phyloP scores from a whole-genome alignment of 352 stramenopile species.

The Phytophthora tentaculata region DNA sequence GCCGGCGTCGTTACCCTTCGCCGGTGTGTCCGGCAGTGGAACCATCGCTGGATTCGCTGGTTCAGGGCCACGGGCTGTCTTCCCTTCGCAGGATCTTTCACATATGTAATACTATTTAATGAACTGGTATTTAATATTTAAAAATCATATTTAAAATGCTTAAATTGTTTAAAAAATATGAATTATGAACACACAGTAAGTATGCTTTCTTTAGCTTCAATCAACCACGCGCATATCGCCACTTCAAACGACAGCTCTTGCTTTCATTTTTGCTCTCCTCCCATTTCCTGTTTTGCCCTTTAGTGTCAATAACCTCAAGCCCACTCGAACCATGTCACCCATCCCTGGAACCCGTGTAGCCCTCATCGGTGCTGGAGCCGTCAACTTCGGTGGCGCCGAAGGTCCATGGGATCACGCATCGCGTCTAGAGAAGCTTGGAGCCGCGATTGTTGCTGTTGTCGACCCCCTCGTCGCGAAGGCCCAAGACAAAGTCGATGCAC shows the following conservation, averaged over 20 bases:
- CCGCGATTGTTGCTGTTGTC: conserved; percentile 37
- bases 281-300: conserved; percentile 31
- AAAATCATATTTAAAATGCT: too few species aligned
- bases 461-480: conserved; percentile 41
- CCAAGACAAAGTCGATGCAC: conserved; percentile 19
- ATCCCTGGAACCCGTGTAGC: conserved; percentile 39
- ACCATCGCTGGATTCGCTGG: too few species aligned
- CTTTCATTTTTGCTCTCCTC: not conserved
- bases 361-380: conserved; percentile 40
- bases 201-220: conserved; percentile 10
- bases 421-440: conserved; percentile 42
- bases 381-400: conserved; percentile 47
- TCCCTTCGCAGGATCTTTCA: too few species aligned
- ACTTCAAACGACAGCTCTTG: conserved; percentile 10
- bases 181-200: too few species aligned
- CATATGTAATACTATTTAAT: too few species aligned
- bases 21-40: too few species aligned
- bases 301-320: conserved; percentile 9
- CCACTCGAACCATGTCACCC: conserved; percentile 21
- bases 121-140: too few species aligned
- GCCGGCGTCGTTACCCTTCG: too few species aligned
- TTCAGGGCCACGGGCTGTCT: too few species aligned
- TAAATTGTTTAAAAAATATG: too few species aligned
- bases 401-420: conserved; percentile 48
- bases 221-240: conserved; percentile 17